phyloP scores from a whole-genome alignment of 805 yeast species.

The Pichia eremophila region DNA sequence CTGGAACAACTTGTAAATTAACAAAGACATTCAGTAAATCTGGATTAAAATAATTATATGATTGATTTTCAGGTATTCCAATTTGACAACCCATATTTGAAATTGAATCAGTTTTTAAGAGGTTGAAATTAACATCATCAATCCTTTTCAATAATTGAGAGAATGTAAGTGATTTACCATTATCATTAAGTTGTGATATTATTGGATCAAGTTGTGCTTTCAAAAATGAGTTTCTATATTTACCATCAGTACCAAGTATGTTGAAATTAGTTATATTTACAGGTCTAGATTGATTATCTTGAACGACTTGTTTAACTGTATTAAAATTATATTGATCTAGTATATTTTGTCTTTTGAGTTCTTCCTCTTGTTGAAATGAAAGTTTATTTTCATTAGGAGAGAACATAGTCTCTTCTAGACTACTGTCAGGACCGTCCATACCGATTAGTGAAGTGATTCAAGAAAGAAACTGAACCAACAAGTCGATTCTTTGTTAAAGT shows the following conservation, averaged over 20 bases:
- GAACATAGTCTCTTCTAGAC: conserved; percentile 1
- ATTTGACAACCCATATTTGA: conserved; percentile 32
- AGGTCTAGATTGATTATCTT: conserved; percentile 30
- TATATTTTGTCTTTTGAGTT: conserved; percentile 1
- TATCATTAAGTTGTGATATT: conserved; percentile 13
- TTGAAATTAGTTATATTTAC: conserved; percentile 36
- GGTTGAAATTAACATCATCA: conserved; percentile 35
- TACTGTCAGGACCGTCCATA: background rate
- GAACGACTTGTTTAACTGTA: conserved; percentile 13
- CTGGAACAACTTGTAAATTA: conserved; percentile 35
- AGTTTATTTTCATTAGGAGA: background rate
- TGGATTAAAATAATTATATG: conserved; percentile 15
- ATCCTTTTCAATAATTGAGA: conserved; percentile 30
- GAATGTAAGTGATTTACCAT: conserved; percentile 29
- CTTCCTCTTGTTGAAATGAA: background rate
- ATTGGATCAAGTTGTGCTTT: conserved; percentile 40
- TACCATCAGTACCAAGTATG: conserved; percentile 35
- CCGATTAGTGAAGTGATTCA: background rate
- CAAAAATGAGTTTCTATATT: conserved; percentile 38
- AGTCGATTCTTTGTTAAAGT: no score
- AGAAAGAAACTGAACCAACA: no score
- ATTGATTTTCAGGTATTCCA: conserved; percentile 15
- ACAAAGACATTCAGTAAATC: conserved; percentile 20
- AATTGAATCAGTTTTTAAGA: conserved; percentile 34
- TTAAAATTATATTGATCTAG: conserved; percentile 7